phyloP scores from a whole-genome alignment of 257 asterid genomes.

The Scutellaria baicalensis region DNA sequence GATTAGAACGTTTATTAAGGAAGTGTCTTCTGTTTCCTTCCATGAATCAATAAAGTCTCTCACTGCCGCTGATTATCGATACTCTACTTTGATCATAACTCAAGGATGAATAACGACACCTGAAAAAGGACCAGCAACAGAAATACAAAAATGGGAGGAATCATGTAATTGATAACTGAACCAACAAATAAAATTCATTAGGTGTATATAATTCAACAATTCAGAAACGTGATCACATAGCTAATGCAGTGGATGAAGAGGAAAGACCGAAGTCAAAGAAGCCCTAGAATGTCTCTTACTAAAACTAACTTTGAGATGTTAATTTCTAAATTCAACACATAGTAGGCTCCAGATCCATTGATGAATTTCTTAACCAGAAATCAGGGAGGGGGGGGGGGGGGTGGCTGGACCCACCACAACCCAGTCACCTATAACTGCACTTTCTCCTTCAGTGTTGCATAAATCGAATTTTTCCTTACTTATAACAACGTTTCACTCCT shows the following conservation, averaged over 20 bases:
- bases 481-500: no score
- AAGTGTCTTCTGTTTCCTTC: slow-evolving; percentile 44
- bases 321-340: neutral
- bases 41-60: slow-evolving; percentile 29
- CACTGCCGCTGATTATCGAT: neutral
- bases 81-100: slow-evolving; percentile 7
- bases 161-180: slow-evolving; percentile 1
- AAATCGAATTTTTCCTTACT: no score
- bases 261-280: neutral
- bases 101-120: slow-evolving; percentile 15
- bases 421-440: no score
- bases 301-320: neutral
- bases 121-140: slow-evolving; percentile 15
- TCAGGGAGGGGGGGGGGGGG: no score
- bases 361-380: no score
- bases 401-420: no score
- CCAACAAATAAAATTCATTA: neutral
- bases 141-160: slow-evolving; percentile 4
- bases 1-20: slow-evolving; percentile 36
- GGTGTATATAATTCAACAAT: neutral
- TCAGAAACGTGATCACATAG: neutral
- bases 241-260: neutral
- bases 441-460: no score
- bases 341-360: neutral
- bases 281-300: neutral